Percentiles rank a stretch among this genome's conserved stretches.
Evolutionary conservation across 371 early-diverging fungal species (phyloP).

Genomic region (Lichtheimia ramosa): DNA sequence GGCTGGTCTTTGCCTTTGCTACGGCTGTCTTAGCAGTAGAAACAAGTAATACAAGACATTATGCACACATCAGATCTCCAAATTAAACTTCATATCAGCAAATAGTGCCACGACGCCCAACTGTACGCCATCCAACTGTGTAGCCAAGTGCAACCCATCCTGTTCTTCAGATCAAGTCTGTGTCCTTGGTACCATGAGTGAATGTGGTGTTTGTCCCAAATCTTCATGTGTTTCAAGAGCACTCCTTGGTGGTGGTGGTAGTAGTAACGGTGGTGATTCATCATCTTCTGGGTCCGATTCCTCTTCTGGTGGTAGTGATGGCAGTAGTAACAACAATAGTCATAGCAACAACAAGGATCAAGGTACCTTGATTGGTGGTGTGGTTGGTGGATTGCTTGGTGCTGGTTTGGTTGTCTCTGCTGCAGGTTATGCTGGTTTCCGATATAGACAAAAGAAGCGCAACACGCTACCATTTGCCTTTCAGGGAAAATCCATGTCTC

Average conservation of each 20-base stretch:
- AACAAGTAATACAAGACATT: not conserved
- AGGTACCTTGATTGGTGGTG: constrained; percentile 27
- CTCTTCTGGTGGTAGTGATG: not conserved
- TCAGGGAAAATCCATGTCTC: constrained; percentile 11
- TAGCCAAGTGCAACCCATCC: constrained; percentile 26
- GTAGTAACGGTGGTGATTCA: not conserved
- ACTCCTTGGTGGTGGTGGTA: constrained; percentile 14
- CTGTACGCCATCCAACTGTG: constrained; percentile 34
- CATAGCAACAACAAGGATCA: constrained; percentile 9
- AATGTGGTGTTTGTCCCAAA: constrained; percentile 40
- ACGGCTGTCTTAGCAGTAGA: not conserved
- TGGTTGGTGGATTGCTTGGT: constrained; percentile 45
- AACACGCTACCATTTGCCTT: constrained; percentile 28
- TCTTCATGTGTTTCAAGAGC: constrained; percentile 29
- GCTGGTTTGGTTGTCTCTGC: constrained; percentile 30
- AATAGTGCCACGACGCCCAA: not conserved
- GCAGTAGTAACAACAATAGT: constrained; percentile 5
- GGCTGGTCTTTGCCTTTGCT: constrained; percentile 1
- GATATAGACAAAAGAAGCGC: constrained; percentile 24
- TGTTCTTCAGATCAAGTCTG: constrained; percentile 35
- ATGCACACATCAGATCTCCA: too few species aligned
- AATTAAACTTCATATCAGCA: not conserved
- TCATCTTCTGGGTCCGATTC: not conserved
- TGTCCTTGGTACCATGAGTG: constrained; percentile 35
- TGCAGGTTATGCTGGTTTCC: constrained; percentile 17